Base-by-base conservation (phyloP, 73 alveolate genomes). In the Uronychia binucleata region DNA sequence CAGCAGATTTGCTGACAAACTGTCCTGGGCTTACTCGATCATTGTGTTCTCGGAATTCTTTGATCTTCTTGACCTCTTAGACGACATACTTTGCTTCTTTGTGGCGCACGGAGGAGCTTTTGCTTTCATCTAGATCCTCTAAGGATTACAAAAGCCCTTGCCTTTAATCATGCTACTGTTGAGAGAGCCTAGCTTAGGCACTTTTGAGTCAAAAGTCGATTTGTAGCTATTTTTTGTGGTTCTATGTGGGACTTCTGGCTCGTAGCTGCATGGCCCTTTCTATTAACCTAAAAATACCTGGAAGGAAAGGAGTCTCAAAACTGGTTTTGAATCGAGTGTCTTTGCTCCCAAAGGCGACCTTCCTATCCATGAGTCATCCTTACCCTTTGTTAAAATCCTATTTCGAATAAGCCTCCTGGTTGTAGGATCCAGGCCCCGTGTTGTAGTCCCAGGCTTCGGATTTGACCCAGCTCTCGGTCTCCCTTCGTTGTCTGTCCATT, bases 191-290 rank as follows among this genome's bases (percentile, higher is more conserved):
- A 46, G 67, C 19, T 46, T 46, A 46, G 67, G 67, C 67, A 75
- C 81, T 75, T 75, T 75, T 1, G 81, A 75, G n/a, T 75, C 81
- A 30, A 75, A 75, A 28, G 81, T 75, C 5, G 57, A 26, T 30
- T 75, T 75, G 58, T 75, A 75, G 27, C 57, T 75, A 75, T 75
- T 30, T 75, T 75, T 26, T 67, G 29, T 67, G 5, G 78, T 26
- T 26, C 5, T 28, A 26, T 1, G 14, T 1, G 14, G 8, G 13
- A 67, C 29, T 26, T 67, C 78, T 67, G 29, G 29, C 30, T 67
- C 78, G 30, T 67, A 67, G 5, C 31, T 13, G 30, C 78, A 25
- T 13, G 78, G 78, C n/a, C n/a, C n/a, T n/a, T n/a, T n/a, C n/a
- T n/a, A n/a, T n/a, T n/a, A n/a, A n/a, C n/a, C n/a, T n/a, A n/a